Conservation (phyloP, 495 filamentous ascomycete genomes). For the Evernia prunastri region DNA sequence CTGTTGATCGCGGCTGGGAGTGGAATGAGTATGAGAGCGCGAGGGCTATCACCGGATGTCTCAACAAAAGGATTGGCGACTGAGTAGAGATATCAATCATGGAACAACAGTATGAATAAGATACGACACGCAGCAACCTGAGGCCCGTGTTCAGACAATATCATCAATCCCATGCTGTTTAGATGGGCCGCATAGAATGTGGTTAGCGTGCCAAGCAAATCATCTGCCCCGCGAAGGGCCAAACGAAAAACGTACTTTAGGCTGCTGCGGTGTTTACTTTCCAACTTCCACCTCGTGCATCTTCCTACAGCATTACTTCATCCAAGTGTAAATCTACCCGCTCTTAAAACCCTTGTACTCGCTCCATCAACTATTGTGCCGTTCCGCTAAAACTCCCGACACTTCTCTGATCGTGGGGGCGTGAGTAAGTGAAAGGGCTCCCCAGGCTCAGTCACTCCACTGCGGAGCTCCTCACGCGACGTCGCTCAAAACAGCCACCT, state of each 20-base stretch:
- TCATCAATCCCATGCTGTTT: conserved; percentile 18
- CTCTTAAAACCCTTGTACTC: not conserved
- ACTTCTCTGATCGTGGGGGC: not conserved
- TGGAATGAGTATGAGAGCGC: conserved; percentile 5
- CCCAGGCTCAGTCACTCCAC: not conserved
- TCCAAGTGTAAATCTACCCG: not conserved
- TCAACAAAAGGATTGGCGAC: conserved; percentile 1
- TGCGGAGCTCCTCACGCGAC: not conserved
- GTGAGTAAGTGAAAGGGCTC: not conserved
- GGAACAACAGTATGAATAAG: not conserved
- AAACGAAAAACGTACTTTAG: conserved; percentile 8
- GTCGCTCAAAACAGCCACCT: not conserved
- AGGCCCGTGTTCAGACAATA: conserved; percentile 7
- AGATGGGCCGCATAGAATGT: conserved; percentile 3
- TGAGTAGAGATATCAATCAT: not conserved
- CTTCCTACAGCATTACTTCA: not conserved
- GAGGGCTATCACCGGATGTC: not conserved
- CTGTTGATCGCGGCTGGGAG: not conserved
- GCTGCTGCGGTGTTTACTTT: conserved; percentile 11
- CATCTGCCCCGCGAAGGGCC: conserved; percentile 14
- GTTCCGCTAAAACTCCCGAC: not conserved
- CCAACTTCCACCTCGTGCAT: not conserved
- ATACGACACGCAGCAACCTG: conserved; percentile 3
- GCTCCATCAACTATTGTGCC: not conserved
- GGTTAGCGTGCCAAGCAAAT: conserved; percentile 20